Evolutionary conservation across 1,139 yeast genomes (phyloP).

Genomic region (Nadsonia starkeyi-henricii): DNA sequence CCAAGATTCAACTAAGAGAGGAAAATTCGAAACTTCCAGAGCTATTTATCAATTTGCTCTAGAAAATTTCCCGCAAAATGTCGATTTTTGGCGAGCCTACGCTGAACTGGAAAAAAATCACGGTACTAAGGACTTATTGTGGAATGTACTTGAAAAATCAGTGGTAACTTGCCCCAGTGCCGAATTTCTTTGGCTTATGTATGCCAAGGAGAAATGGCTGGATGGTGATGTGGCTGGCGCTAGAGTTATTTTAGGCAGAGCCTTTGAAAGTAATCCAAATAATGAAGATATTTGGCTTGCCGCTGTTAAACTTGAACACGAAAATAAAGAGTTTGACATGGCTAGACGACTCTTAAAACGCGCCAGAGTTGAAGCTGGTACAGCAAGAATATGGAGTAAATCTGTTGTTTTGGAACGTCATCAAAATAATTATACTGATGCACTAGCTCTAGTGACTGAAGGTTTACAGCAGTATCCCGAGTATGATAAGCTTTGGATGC

Average conservation of each 20-base stretch:
- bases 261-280: slow-evolving; percentile 30
- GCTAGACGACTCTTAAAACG: slow-evolving; percentile 33
- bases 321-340: slow-evolving; percentile 24
- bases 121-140: slow-evolving; percentile 25
- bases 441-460: slow-evolving; percentile 30
- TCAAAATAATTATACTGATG: slow-evolving; percentile 18
- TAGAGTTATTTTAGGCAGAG: slow-evolving; percentile 36
- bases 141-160: slow-evolving; percentile 38
- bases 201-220: slow-evolving; percentile 56
- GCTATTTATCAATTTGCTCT: slow-evolving; percentile 38
- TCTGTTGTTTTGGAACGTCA: slow-evolving; percentile 44
- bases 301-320: slow-evolving; percentile 46
- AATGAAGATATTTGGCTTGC: slow-evolving; percentile 59
- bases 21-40: slow-evolving; percentile 28
- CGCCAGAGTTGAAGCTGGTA: slow-evolving; percentile 26
- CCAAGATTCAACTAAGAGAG: slow-evolving; percentile 17
- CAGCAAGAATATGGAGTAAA: slow-evolving; percentile 48
- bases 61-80: slow-evolving; percentile 33
- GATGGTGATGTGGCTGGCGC: slow-evolving; percentile 38
- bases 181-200: slow-evolving; percentile 48
- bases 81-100: slow-evolving; percentile 42
- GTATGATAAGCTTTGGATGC: slow-evolving; percentile 40
- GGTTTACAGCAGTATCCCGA: slow-evolving; percentile 36
- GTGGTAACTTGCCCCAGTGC: slow-evolving; percentile 33
- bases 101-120: slow-evolving; percentile 33